phyloP scores from a whole-genome alignment of 2,329 filamentous ascomycete genomes.

The Dothideomycetes sp. region DNA sequence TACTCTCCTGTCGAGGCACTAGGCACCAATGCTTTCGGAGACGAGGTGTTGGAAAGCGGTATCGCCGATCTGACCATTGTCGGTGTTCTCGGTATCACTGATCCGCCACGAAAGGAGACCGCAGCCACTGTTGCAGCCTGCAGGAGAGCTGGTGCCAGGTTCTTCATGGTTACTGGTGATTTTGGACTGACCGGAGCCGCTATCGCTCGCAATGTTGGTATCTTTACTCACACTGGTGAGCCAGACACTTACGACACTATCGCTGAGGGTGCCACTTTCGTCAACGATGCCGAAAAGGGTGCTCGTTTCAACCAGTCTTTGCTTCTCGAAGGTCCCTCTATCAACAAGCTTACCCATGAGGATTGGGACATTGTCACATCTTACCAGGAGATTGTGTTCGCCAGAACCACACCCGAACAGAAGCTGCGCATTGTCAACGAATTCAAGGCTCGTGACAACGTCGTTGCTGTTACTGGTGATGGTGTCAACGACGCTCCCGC shows the following conservation, averaged over 20 bases:
- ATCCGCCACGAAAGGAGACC: slow-evolving; percentile 32
- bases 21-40: slow-evolving; percentile 41
- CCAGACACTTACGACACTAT: slow-evolving; percentile 25
- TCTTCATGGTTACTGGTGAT: slow-evolving; percentile 38
- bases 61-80: slow-evolving; percentile 39
- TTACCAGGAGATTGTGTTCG: slow-evolving; percentile 44
- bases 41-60: slow-evolving; percentile 38
- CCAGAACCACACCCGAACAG: slow-evolving; percentile 35
- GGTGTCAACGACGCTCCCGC: slow-evolving; percentile 39
- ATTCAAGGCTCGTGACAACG: slow-evolving; percentile 29
- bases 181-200: slow-evolving; percentile 33
- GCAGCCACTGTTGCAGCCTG: slow-evolving; percentile 28
- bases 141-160: slow-evolving; percentile 30
- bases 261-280: slow-evolving; percentile 6
- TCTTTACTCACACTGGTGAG: slow-evolving; percentile 22
- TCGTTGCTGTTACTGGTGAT: slow-evolving; percentile 35
- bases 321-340: slow-evolving; percentile 17
- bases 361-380: slow-evolving; percentile 41
- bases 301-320: slow-evolving; percentile 12
- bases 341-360: slow-evolving; percentile 21
- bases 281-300: slow-evolving; percentile 7
- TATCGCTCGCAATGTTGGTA: slow-evolving; percentile 34
- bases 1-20: slow-evolving; percentile 21
- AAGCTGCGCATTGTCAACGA: slow-evolving; percentile 36
- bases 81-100: slow-evolving; percentile 42